Evolutionary conservation across 768 basidiomycete genomes (phyloP).

Genomic region (Lentinula raphanica): DNA sequence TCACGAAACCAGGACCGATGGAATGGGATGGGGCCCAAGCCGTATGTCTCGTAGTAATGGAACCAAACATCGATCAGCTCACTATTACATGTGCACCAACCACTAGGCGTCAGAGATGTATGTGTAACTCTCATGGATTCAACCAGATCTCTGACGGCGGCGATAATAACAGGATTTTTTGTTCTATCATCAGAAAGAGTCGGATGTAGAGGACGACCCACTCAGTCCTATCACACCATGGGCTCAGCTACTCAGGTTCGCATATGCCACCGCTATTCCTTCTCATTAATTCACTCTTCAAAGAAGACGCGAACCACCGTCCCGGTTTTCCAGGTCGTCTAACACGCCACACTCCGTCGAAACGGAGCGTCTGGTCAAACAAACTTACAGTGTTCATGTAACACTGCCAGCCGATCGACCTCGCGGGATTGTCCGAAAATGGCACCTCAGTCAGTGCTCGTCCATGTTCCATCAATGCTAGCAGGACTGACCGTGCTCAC

Average conservation of each 20-base stretch:
- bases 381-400: constrained; percentile 80
- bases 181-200: constrained; percentile 80
- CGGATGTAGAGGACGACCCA: constrained; percentile 50
- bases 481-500: constrained; percentile 10
- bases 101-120: constrained; percentile 48
- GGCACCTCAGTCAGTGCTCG: constrained; percentile 69
- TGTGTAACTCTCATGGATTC: constrained; percentile 34
- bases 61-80: background rate
- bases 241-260: constrained; percentile 70
- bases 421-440: constrained; percentile 57
- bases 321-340: background rate
- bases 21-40: constrained; percentile 84
- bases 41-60: constrained; percentile 46
- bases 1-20: constrained; percentile 38
- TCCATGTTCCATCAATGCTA: constrained; percentile 9
- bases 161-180: constrained; percentile 76
- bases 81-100: background rate
- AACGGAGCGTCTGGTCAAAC: constrained; percentile 68
- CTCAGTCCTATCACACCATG: constrained; percentile 62
- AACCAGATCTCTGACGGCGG: constrained; percentile 32
- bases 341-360: constrained; percentile 28
- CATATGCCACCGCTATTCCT: constrained; percentile 7
- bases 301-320: constrained; percentile 13
- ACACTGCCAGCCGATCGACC: constrained; percentile 52
- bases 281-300: constrained; percentile 5